Conservation (phyloP, 2,329 filamentous ascomycete species). For the Pseudomassariella vexata region DNA sequence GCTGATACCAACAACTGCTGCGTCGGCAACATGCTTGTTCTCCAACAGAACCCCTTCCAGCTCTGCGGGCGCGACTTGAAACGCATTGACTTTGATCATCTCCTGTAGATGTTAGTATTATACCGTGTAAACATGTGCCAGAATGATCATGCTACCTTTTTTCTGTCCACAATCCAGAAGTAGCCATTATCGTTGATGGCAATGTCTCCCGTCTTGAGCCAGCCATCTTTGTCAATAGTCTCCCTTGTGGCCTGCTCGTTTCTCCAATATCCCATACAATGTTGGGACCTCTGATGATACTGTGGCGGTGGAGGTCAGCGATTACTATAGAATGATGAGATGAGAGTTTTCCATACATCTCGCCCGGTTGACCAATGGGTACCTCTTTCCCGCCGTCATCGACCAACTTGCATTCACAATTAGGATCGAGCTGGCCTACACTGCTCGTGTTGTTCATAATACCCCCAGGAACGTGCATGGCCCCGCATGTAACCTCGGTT, state of each 20-base stretch:
- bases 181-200: conserved; percentile 40
- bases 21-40: conserved; percentile 46
- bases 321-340: too few relatives aligned
- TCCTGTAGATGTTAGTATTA: conserved; percentile 31
- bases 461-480: conserved; percentile 34
- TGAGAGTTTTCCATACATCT: too few relatives aligned
- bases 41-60: conserved; percentile 46
- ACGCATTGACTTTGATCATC: conserved; percentile 53
- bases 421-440: conserved; percentile 48
- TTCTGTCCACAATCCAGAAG: conserved; percentile 50
- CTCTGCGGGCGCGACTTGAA: conserved; percentile 57
- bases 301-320: too few relatives aligned
- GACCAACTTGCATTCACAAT: conserved; percentile 47
- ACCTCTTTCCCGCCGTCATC: conserved; percentile 48
- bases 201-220: conserved; percentile 55
- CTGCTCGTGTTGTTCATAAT: conserved; percentile 34
- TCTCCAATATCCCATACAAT: conserved; percentile 54
- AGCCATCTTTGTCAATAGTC: conserved; percentile 43
- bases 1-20: conserved; percentile 48
- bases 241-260: conserved; percentile 49
- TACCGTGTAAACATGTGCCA: conserved; percentile 2
- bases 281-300: conserved; percentile 48
- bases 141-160: conserved; percentile 29
- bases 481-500: conserved; percentile 46
- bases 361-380: conserved; percentile 38